Evolutionary conservation across 257 asterid species (phyloP).

Genomic region (Nemophila menziesii): DNA sequence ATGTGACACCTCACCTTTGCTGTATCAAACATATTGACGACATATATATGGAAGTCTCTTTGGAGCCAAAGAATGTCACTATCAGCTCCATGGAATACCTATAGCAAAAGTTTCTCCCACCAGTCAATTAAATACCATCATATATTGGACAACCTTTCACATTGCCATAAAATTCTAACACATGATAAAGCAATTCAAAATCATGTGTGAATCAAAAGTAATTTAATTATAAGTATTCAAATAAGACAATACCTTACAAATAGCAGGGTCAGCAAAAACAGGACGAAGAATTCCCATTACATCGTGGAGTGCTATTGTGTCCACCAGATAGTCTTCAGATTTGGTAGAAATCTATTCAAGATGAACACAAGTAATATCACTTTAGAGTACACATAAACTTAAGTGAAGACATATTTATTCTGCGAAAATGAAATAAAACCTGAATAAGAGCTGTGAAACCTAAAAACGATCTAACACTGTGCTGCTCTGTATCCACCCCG

Average conservation of each 20-base stretch:
- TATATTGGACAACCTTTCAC: too few relatives aligned
- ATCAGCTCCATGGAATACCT: conserved; percentile 99
- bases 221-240: not conserved
- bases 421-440: too few relatives aligned
- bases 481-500: conserved; percentile 93
- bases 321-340: conserved; percentile 60
- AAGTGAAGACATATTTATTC: too few relatives aligned
- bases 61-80: conserved; percentile 96
- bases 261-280: conserved; percentile 63
- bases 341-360: conserved; percentile 62
- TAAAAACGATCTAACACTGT: conserved; percentile 69
- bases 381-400: not conserved
- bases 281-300: conserved; percentile 72
- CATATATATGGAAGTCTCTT: conserved; percentile 89
- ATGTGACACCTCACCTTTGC: conserved; percentile 53
- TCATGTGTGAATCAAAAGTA: too few relatives aligned
- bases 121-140: not conserved
- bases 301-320: conserved; percentile 73
- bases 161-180: too few relatives aligned
- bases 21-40: conserved; percentile 87
- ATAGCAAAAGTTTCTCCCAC: conserved; percentile 14
- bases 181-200: too few relatives aligned
- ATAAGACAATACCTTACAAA: conserved; percentile 58
- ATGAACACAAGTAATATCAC: not conserved
- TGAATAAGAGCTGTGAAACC: conserved; percentile 89